Base-by-base conservation (phyloP, 2,329 filamentous ascomycete species). In the Colletotrichum salicis region DNA sequence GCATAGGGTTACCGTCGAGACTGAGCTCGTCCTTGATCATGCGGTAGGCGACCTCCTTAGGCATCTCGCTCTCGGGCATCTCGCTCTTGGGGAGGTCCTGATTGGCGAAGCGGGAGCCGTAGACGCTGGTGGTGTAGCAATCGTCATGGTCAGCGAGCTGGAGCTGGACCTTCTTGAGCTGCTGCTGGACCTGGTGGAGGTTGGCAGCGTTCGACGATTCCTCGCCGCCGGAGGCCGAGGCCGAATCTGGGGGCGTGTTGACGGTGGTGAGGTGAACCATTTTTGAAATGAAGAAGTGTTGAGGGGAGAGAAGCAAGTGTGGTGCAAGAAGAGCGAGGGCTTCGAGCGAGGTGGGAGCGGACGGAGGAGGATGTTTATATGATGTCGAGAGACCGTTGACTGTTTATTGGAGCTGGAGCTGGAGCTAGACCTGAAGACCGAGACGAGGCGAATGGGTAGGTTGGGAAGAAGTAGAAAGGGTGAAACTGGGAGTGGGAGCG, bases 1-100 rank as follows among this genome's bases (percentile, higher is more conserved):
- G 88, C 87, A 95, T 96, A 10, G 95, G 94, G 77, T 96, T 97
- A 67, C 95, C 95, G 80, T 98, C 96, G 64, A 98, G 86, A 74
- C 93, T 96, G 75, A 98, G 86, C 79, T 97, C 94, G 81, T 98
- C 96, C 86, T 94, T 96, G 87, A 98, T 98, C 93, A 98, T 93
- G 60, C 95, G 92, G 82, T 98, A 97, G n/a, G 96, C 96, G 64
- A 97, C 89, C 76, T 97, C 93, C 76, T 90, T 91, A 56, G 96
- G 96, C 95, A 98, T 97, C 83, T 97, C 94, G 24, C 84, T 78
- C 77, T 97, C 94, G 1, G 96, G 95, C 90, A 98, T 98, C 84
- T 95, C 92, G 79, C 93, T 86, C 79, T 88, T 90, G 33, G 95
- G 95, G 54, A 98, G 86, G 78, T 97, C 94, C 79, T 93, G 86